Base-by-base conservation (phyloP, 768 basidiomycete species). In the Pleurotus ostreatus region DNA sequence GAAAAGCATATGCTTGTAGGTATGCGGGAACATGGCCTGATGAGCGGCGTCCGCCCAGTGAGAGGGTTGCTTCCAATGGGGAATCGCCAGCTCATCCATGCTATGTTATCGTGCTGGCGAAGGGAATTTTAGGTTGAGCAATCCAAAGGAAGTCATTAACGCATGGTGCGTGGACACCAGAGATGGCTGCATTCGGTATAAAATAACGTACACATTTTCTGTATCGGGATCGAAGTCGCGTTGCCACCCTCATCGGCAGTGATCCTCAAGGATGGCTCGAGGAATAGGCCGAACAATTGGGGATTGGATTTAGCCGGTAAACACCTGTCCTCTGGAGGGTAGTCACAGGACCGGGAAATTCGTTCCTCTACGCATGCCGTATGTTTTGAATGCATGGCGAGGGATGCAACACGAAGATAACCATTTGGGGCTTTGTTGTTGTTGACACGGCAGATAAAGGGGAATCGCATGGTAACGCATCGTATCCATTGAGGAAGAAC, bases 241-340 rank as follows among this genome's bases (percentile, higher is more conserved):
- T 26, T 49, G 22, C 26, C 22, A n/a, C 30, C 30, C 6, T 30
- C 48, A 12, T 26, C 25, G 26, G 48, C 30, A 49, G 37, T 30
- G 48, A 49, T 30, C 48, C 38, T 49, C 48, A 49, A 38, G 41
- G 20, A 4, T 44, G 20, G n/a, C 41, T 59, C 55, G 61, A 73
- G n/a, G 66, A 70, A 41, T 72, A 75, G 49, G 38, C 11, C 0
- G 71, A 70, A 40, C 70, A 70, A 0, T 51, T 64, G 39, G 58
- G 49, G 3, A 66, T 62, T 58, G 72, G 23, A 46, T 71, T 63
- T 59, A 56, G 63, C 34, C 13, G 38, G n/a, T 18, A 8, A 51
- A 58, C 4, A 44, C 47, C 0, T 72, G 71, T 70, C 12, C 11
- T 18, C 57, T 64, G 13, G 69, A 70, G 3, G 69, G 67, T 0